Evolutionary conservation across 306 rosid species (phyloP), one percentile per base, ranked within the genome.

Genomic region (Vigna trinervia): DNA sequence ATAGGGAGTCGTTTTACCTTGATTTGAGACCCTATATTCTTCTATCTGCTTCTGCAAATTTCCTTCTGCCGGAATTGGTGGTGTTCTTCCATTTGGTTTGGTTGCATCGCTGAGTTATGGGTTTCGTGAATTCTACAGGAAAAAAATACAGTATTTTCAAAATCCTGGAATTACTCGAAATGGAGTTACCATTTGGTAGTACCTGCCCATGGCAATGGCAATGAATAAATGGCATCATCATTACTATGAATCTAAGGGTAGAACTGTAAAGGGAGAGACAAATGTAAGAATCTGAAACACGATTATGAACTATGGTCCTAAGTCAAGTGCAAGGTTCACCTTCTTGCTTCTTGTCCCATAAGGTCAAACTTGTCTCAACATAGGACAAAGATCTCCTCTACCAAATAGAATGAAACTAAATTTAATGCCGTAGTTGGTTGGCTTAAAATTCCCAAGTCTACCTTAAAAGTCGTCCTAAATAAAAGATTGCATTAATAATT

Each of bases 111-210:
- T 56, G 39, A 6, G 38, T 34, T 36, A 36, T 36, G 39, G 38
- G 39, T 36, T 36, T 5, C 39, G 39, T 36, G 53, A 60, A 15
- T 41, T 63, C 46, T 53, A 57, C 9, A 17, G 48, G 66, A 61
- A 69, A 65, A 66, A 52, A 51, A 47, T 48, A 15, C 48, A 23
- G 73, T 50, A 77, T 78, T 78, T 50, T 54, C 80, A 32, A 73
- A 46, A 67, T 81, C 54, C 23, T 71, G 84, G 17, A 69, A 39
- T 80, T 77, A 74, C 83, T 80, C 2, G 43, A 71, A 85, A 82
- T 45, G 82, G 80, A 61, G 69, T 56, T 81, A 60, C 78, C 26
- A 53, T 78, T 77, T 53, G 46, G 5, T 26, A 52, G 43, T 43
- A 65, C 67, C 46, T 72, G 64, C 52, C 38, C 12, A 34, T 39